Base-by-base conservation (phyloP, 2,329 filamentous ascomycete genomes). In the Diaporthe citriasiana region DNA sequence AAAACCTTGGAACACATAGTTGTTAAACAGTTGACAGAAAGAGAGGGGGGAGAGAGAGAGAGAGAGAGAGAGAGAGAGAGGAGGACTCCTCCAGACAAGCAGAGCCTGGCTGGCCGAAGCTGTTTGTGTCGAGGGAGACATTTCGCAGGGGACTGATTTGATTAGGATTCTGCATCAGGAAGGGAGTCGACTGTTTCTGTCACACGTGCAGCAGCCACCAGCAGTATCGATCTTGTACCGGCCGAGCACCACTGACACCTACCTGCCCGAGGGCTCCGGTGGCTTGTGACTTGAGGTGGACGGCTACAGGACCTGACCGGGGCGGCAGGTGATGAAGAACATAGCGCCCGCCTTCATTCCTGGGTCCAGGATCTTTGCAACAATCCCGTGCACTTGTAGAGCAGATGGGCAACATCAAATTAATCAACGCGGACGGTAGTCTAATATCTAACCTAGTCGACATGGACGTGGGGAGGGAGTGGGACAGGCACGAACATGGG, bases 271-370 rank as follows among this genome's bases (percentile, higher is more conserved):
- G 47, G 63, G 47, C 12, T 30, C 63, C 63, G 47, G 47, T 68
- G 47, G 63, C 47, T 53, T 68, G 33, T 68, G 47, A 53, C 47
- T 40, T 53, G 47, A 15, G 9, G 40, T n/a, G 59, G 59, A 65
- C 59, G 59, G 27, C 38, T 22, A 22, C 17, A 65, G 17, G 40
- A 63, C 56, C 35, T 27, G 56, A 13, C 57, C n/a, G 25, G 57
- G 40, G n/a, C 38, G 30, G 55, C 53, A 56, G 53, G 30, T 30
- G 57, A 51, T 27, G 45, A 66, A 35, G 33, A 53, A 38, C 33
- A 68, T 68, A 53, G 63, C 63, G 63, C 47, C 47, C 33, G 63
- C 63, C 63, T 53, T 68, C 63, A 68, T 68, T 68, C 63, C 63
- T 68, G 63, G n/a, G 33, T 25, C 57, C 57, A 42, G 38, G 38